Conservation (phyloP, 2,329 filamentous ascomycete species). For the Colletotrichum abscissum region DNA sequence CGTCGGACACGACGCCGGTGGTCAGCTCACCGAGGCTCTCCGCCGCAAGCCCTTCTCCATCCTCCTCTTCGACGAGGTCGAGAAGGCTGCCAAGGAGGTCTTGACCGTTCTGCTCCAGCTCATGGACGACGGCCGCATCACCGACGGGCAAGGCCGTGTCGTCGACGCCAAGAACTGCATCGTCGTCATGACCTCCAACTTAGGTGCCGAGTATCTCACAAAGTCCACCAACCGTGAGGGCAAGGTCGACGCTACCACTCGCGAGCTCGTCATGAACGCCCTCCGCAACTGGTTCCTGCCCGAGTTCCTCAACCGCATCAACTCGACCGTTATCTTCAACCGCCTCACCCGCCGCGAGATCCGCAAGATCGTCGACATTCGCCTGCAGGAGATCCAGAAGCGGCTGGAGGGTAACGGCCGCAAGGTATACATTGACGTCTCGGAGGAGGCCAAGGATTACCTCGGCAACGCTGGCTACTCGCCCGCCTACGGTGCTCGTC, state of each 20-base stretch:
- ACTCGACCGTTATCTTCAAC: constrained; percentile 97
- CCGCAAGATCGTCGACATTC: constrained; percentile 93
- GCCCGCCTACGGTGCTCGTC: constrained; percentile 92
- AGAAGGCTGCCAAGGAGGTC: constrained; percentile 98
- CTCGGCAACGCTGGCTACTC: constrained; percentile 92
- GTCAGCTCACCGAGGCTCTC: constrained; percentile 93
- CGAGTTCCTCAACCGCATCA: constrained; percentile 98
- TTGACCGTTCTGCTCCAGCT: constrained; percentile 97
- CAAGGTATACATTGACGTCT: constrained; percentile 86
- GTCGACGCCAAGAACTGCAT: constrained; percentile 98
- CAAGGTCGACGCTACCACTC: constrained; percentile 85
- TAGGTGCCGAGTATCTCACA: constrained; percentile 93
- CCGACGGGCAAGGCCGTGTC: constrained; percentile 94
- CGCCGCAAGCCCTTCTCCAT: constrained; percentile 98
- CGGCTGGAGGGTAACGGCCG: constrained; percentile 87
- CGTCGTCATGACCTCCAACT: constrained; percentile 98
- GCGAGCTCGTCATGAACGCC: constrained; percentile 89
- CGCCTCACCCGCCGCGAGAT: constrained; percentile 91
- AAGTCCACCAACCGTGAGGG: constrained; percentile 83
- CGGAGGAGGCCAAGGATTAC: constrained; percentile 90
- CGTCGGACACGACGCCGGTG: constrained; percentile 94
- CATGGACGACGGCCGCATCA: constrained; percentile 99
- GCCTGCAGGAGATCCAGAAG: constrained; percentile 89
- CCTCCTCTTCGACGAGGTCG: constrained; percentile 95
- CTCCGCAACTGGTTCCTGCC: constrained; percentile 97